phyloP scores from a whole-genome alignment of 768 basidiomycete genomes.

The Tulasnella sp. region DNA sequence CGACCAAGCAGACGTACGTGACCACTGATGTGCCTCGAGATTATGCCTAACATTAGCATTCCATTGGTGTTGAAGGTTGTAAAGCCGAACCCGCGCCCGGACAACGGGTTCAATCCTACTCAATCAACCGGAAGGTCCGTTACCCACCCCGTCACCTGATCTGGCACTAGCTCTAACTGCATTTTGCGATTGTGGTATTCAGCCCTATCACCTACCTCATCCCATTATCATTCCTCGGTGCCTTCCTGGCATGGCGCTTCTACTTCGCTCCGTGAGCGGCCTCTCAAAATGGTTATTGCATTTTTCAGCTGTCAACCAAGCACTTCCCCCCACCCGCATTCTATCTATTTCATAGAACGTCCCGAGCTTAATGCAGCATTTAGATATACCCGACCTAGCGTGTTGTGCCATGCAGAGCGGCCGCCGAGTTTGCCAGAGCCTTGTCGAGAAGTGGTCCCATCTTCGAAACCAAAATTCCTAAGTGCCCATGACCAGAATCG shows the following conservation, averaged over 20 bases:
- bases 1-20: slow-evolving; percentile 66
- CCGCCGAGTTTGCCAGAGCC: background rate
- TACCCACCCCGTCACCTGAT: slow-evolving; percentile 1
- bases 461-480: background rate
- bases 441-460: background rate
- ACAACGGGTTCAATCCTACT: background rate
- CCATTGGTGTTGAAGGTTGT: background rate
- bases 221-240: slow-evolving; percentile 76
- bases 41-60: background rate
- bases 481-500: background rate
- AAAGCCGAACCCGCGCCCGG: background rate
- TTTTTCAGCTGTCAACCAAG: background rate
- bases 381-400: background rate
- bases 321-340: background rate
- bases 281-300: background rate
- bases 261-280: slow-evolving; percentile 48
- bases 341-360: slow-evolving; percentile 16
- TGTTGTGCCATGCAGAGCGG: background rate
- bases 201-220: slow-evolving; percentile 79
- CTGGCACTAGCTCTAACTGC: background rate
- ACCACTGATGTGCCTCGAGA: background rate
- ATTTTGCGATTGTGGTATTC: background rate
- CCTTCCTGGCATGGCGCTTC: slow-evolving; percentile 86
- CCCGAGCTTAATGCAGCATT: background rate
- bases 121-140: slow-evolving; percentile 28